Evolutionary conservation across 1,284 basidiomycete species (phyloP), one percentile per base, ranked within the genome.

Genomic region (Inonotus obliquus): DNA sequence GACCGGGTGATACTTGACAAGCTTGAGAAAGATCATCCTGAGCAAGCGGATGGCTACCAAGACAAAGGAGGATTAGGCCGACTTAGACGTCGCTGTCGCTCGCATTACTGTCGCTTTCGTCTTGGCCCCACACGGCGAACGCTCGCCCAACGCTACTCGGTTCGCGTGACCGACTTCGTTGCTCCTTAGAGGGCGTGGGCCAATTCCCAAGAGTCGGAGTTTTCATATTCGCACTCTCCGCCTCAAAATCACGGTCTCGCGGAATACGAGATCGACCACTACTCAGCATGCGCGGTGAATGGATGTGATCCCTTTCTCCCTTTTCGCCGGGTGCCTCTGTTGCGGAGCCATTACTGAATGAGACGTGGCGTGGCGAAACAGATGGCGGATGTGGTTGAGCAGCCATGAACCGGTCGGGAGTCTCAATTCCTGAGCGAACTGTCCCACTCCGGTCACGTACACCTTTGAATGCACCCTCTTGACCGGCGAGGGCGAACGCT

Each of bases 71-170:
- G 19, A 53, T n/a, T 6, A 19, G 35, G n/a, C 11, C 17, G 37
- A 23, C 32, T 55, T 52, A 63, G 6, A 45, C 59, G 49, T 90
- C 88, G 63, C 80, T 86, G 68, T 91, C 89, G 65, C 89, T 91
- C 19, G 88, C 79, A 67, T 86, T 87, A 69, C 88, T 91, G 68
- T 94, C 92, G 60, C 89, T 93, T 72, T 94, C 92, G 70, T 94
- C 92, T 54, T 91, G 87, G 1, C 91, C 91, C 84, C 85, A 90
- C 19, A 90, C 90, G 59, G 89, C 87, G 68, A 92, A 91, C 41
- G 89, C 88, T 29, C 84, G 75, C 54, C 78, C 80, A 45, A 79
- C 77, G 53, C 76, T 72, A 27, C 80, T 79, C 37, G 70, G 64
- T 52, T 73, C 71, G 57, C 61, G 72, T 27, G 75, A 75, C 59